Base-by-base conservation (phyloP, 345 rosid genomes). In the Cardiospermum halicacabum region DNA sequence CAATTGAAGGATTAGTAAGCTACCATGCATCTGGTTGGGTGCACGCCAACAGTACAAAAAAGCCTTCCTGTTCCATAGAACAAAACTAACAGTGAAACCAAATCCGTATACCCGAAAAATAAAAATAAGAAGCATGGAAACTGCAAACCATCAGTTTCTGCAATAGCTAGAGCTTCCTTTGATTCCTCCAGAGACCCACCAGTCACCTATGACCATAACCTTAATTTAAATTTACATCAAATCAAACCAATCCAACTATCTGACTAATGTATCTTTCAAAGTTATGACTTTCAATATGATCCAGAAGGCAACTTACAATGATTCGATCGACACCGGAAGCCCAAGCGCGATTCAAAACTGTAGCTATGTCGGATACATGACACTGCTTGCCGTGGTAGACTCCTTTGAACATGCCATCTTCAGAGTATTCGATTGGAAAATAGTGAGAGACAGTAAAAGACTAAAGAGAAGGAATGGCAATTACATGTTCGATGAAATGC, bases 401-500 rank as follows among this genome's bases (percentile, higher is more conserved):
- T 47, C 99, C 99, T 54, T 83, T 91, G 63, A 94, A 94, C 99
- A 91, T 94, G 62, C 92, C 97, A 94, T 94, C 97, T 94, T 78
- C 54, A 7, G 36, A 3, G n/a, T 31, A 12, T 25, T 47, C 26
- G 13, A 26, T 26, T 15, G 10, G 18, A 32, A 37, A 32, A 32
- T n/a, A 30, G 19, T 55, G 40, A 34, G 50, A 56, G 37, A 39
- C 21, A 39, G n/a, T n/a, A n/a, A 12, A 40, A 12, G 51, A 37
- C 39, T 19, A 28, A 13, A 45, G 13, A 31, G 56, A 16, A 1
- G 56, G 27, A 13, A 32, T 27, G 70, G 34, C 30, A 65, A 73
- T 24, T 8, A 69, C 0, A 64, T 75, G 85, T 83, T 84, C 58
- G 91, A 57, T 16, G 78, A 86, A 88, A 92, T 82, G 87, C 62